Evolutionary conservation across 768 basidiomycete genomes (phyloP), one percentile per base, ranked within the genome.

Genomic region (Solioccasus polychromus): DNA sequence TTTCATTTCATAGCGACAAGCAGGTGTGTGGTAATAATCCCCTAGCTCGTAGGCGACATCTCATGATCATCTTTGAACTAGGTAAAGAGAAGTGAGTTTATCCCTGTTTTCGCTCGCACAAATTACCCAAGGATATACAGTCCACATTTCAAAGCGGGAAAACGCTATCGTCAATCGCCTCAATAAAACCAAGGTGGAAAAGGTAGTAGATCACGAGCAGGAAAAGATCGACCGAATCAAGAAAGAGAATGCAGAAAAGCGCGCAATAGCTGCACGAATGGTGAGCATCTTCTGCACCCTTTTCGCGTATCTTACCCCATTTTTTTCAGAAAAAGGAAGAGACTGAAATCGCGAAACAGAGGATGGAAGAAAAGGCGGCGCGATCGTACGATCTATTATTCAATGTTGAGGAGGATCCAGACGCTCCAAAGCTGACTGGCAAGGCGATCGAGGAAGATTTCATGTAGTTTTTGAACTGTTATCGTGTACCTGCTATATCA

Each of bases 1-100:
- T 99, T 0, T 88, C 92, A 0, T 98, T 99, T 64, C 89, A 97
- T 54, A 88, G 74, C 45, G 92, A 96, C 59, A 92, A 95, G 61
- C 76, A 75, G 68, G 92, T 92, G 75, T 23, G 19, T 15, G 12
- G 4, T 11, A 12, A 4, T 8, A 19, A 29, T 17, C n/a, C n/a
- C n/a, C n/a, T n/a, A n/a, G n/a, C n/a, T n/a, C n/a, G n/a, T n/a
- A n/a, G n/a, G n/a, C n/a, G n/a, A 4, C 15, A 31, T 40, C 48
- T 44, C 32, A 50, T n/a, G n/a, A n/a, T n/a, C 9, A 39, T 10
- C 8, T 31, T 14, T 34, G 29, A n/a, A 19, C 19, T 44, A 90
- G 86, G 89, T 94, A 40, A 92, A 90, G 71, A 75, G 90, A 68
- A 76, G 91, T 90, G 59, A 15, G 37, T 48, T 23, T 44, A 2